Base-by-base conservation (phyloP, 2,329 filamentous ascomycete species). In the Monosporascus sp. region DNA sequence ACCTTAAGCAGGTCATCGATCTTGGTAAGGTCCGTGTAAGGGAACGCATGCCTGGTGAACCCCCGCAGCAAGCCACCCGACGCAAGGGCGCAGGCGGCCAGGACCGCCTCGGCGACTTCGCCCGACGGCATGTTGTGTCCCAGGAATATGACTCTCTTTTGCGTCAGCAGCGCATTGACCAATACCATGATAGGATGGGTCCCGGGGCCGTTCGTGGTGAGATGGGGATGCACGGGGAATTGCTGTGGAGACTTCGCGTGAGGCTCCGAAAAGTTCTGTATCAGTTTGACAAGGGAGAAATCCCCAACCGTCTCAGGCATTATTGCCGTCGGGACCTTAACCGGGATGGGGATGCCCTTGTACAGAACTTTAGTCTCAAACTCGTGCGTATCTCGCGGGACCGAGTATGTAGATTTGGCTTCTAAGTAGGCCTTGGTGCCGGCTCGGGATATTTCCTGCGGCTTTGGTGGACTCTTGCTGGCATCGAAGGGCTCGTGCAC, bases 11-110 rank as follows among this genome's bases (percentile, higher is more conserved):
- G 80, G 68, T 97, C 94, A 61, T 99, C 94, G 55, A 99, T 92
- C 73, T 99, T 99, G 59, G 91, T 97, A 44, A 99, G 79, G 73
- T 99, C 94, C 1, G 94, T 99, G 67, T 99, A 99, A 2, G 94
- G 94, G 67, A 99, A 99, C 1, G 94, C 94, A 72, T 97, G 91
- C 19, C 94, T 84, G 8, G 93, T 96, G 71, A 99, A 99, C 27
- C 94, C 94, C 53, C 92, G 82, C 37, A 99, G 76, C n/a, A 96
- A 78, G 6, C 94, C 93, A 20, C 94, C 94, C 14, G 92, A 97
- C 16, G 89, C 93, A 47, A 99, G 79, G 11, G 94, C 91, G 70
- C 94, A 99, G 1, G 94, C 92, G n/a, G 91, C 94, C 8, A 99
- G 80, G 3, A 99, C 94, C n/a, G 94, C 93, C 74, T 99, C 93